Percentiles rank a stretch among this genome's conserved stretches.
Conservation (phyloP, 345 rosid species). For the Arabis alpina region DNA sequence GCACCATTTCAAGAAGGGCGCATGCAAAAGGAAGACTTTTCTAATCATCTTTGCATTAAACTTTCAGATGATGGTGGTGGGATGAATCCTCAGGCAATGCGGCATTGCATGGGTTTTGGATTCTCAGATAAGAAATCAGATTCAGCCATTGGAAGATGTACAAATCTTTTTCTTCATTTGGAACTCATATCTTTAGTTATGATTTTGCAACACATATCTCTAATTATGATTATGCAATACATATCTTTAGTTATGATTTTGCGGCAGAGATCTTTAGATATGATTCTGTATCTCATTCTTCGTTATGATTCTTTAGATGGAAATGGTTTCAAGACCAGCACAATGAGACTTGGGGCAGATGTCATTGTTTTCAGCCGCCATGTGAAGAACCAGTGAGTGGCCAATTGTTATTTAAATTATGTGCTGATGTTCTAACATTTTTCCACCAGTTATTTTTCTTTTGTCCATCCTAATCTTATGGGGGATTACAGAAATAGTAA, state of each 20-base stretch:
- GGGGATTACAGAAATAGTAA: neutral
- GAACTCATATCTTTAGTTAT: conserved; percentile 26
- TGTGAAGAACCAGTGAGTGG: conserved; percentile 61
- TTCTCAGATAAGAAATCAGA: conserved; percentile 85
- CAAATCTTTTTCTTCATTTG: conserved; percentile 31
- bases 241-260: conserved; percentile 25
- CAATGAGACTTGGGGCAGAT: conserved; percentile 98
- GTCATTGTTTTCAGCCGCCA: conserved; percentile 89
- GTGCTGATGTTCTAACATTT: conserved; percentile 9
- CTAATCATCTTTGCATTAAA: conserved; percentile 6
- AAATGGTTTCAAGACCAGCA: conserved; percentile 97
- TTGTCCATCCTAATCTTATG: neutral
- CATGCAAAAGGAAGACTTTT: conserved; percentile 18
- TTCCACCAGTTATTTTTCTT: neutral
- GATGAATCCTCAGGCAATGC: conserved; percentile 89
- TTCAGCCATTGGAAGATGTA: conserved; percentile 88
- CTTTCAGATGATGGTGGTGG: conserved; percentile 93
- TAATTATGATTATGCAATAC: conserved; percentile 20
- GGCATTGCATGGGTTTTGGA: conserved; percentile 94
- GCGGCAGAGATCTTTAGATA: conserved; percentile 11
- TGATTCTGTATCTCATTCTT: conserved; percentile 27
- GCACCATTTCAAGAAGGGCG: conserved; percentile 3
- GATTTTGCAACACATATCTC: conserved; percentile 22
- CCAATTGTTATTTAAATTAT: conserved; percentile 6
- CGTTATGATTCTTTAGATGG: conserved; percentile 72